Base-by-base conservation (phyloP, 2,329 filamentous ascomycete genomes). In the Kalaharituber pfeilii region DNA sequence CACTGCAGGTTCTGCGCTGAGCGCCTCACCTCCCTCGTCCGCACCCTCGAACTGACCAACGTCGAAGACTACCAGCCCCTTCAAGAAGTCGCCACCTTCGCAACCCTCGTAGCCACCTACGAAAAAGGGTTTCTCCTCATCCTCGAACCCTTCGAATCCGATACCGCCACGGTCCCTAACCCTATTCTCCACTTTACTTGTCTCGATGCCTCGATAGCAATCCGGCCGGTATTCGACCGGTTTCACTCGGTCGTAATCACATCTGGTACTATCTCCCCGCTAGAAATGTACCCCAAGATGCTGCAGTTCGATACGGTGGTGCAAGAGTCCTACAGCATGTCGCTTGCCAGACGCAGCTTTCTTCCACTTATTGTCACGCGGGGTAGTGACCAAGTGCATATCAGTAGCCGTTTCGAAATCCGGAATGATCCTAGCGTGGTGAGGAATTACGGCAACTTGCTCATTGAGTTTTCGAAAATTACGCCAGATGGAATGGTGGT, bases 271-370 rank as follows among this genome's bases (percentile, higher is more conserved):
- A 86, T 98, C 57, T 96, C 91, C 1, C 91, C 91, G 0, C 71
- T 98, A 2, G 93, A 98, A 67, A 98, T 98, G 84, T 98, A 98
- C 65, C 93, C 91, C 0, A 95, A 94, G 66, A 98, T 98, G 88
- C 80, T 98, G 25, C 84, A 86, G 52, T 98, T 98, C 69, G 76
- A 76, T 8, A 86, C 88, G 1, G 87, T 96, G 0, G 83, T 96
- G 2, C 88, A 96, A 66, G 88, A 98, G 68, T 98, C 93, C 0
- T 98, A 98, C 70, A 81, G 80, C 59, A 98, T 98, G 87, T 96
- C 91, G 0, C 76, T 98, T 5, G 89, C 89, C 1, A 78, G 93
- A 44, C 78, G 84, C 54, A 94, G 91, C n/a, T 98, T 98, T 71
- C 71, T 98, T 59, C 91, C 91, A 1, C 93, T 98, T 86, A 91